Evolutionary conservation across 106 monocot genomes (phyloP), one percentile per base, ranked within the genome.

Genomic region (Dioscorea alata): DNA sequence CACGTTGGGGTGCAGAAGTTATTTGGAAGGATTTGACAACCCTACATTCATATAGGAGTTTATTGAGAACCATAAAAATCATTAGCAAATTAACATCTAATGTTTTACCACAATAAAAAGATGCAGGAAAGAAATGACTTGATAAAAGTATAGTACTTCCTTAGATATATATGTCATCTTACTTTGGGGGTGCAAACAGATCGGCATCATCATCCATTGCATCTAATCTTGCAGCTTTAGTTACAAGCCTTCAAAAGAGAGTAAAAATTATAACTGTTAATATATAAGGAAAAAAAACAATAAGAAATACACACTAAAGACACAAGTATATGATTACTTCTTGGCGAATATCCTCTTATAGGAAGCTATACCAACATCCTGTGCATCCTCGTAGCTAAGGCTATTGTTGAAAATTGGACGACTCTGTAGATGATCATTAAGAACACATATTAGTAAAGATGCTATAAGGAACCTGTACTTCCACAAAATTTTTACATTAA

Each of bases 321-420:
- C 21, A 20, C 63, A 32, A 67, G 13, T 15, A 17, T 42, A 6
- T 10, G 42, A 35, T 73, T 80, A 90, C 92, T 78, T 87, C 63
- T 85, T 85, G 22, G 64, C 19, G 25, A 80, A 12, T 70, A 81
- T 73, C 57, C 85, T 80, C 60, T 86, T 72, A 60, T 90, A 93
- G 10, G 84, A 90, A 78, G 67, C 68, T 72, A 77, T 89, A 66
- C 90, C 99, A 62, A 93, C 92, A 60, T 99, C 92, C 75, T 89
- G 79, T 90, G 93, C 93, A 59, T 99, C 99, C 73, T 99, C 99
- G 82, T 79, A 93, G 64, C 92, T 78, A 53, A 85, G 89, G 68
- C 92, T 99, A 72, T 93, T 99, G 72, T 93, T 93, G 70, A 99
- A 99, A 79, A 99, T 99, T 14, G 89, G 87, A 32, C 92, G 99